Conservation (phyloP, 345 rosid species). For the Salix caprea region DNA sequence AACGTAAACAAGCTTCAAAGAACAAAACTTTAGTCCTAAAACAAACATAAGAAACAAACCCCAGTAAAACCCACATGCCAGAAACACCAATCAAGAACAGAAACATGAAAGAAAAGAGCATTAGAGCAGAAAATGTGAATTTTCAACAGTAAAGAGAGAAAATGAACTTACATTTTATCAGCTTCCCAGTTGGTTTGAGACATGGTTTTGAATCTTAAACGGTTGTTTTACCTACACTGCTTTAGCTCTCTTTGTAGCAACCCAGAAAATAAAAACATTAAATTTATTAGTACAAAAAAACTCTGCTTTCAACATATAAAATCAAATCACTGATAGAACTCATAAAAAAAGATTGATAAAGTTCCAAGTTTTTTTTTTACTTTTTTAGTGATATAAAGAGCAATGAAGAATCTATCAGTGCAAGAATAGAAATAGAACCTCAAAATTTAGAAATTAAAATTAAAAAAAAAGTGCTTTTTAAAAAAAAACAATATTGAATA, state of each 20-base stretch:
- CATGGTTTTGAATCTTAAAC: slow-evolving; percentile 27
- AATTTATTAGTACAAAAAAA: not conserved
- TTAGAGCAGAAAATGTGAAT: not conserved
- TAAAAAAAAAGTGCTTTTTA: not conserved
- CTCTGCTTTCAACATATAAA: not conserved
- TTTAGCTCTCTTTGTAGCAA: not conserved
- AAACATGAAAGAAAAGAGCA: not conserved
- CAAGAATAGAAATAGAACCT: not conserved
- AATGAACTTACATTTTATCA: slow-evolving; percentile 83
- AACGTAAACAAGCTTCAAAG: slow-evolving; percentile 15
- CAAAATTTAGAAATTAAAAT: not conserved
- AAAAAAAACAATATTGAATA: not conserved
- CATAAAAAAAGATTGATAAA: not conserved
- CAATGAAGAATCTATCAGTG: not conserved
- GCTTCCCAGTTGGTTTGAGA: slow-evolving; percentile 99
- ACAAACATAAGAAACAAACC: slow-evolving; percentile 15
- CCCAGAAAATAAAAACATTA: slow-evolving; percentile 2
- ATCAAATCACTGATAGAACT: not conserved
- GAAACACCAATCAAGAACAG: slow-evolving; percentile 32
- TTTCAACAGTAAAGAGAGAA: not conserved
- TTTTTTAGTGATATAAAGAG: not conserved
- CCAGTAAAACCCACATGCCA: slow-evolving; percentile 19
- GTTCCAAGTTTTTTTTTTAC: not conserved
- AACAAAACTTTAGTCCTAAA: slow-evolving; percentile 23
- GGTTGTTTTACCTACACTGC: not conserved